Conservation (phyloP, 257 asterid genomes). For the Fraxinus quadrangulata region DNA sequence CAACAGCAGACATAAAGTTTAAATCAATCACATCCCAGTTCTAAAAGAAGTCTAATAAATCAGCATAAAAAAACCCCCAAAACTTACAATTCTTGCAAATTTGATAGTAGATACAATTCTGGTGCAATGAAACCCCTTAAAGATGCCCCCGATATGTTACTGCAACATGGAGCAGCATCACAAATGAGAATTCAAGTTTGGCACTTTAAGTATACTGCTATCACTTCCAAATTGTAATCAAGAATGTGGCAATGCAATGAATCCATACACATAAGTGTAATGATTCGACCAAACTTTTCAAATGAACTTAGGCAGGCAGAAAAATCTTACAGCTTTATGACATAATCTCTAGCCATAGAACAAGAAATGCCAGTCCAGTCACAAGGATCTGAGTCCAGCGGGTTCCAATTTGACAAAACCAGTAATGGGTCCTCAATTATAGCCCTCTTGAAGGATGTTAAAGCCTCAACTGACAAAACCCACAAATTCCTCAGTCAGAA, state of each 20-base stretch:
- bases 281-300: not conserved
- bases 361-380: slow-evolving; percentile 75
- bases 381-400: slow-evolving; percentile 74
- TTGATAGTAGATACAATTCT: slow-evolving; percentile 51
- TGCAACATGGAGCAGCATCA: slow-evolving; percentile 45
- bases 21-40: not conserved
- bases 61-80: not conserved
- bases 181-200: slow-evolving; percentile 10
- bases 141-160: slow-evolving; percentile 71
- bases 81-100: slow-evolving; percentile 79
- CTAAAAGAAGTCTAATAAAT: not conserved
- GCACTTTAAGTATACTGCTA: not conserved
- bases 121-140: slow-evolving; percentile 78
- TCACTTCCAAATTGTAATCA: too few relatives aligned
- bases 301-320: slow-evolving; percentile 18
- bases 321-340: slow-evolving; percentile 72
- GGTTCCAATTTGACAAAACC: slow-evolving; percentile 72
- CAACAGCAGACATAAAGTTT: slow-evolving; percentile 18
- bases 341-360: slow-evolving; percentile 66
- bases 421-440: slow-evolving; percentile 73
- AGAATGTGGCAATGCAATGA: not conserved
- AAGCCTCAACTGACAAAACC: slow-evolving; percentile 62
- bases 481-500: slow-evolving; percentile 22
- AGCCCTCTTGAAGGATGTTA: slow-evolving; percentile 78
- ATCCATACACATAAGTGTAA: not conserved